A percentile compares a stretch with the other conserved stretches of the same genome.
phyloP scores from a whole-genome alignment of 139 green algal species.

The Coelastrella sp. region DNA sequence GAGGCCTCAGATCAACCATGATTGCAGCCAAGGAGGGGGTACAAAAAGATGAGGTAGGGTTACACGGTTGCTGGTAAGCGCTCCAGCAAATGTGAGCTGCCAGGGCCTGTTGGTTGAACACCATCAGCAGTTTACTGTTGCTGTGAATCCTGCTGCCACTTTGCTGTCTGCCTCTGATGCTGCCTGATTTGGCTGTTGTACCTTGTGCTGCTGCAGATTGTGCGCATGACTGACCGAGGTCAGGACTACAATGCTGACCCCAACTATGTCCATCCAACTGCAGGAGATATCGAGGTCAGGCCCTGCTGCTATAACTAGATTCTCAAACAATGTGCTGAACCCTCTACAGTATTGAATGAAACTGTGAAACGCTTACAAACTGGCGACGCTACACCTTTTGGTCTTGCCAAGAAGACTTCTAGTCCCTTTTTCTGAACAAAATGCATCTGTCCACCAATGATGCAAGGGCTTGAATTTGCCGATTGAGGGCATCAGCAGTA shows the following conservation, averaged over 20 bases:
- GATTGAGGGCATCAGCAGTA: too few relatives aligned
- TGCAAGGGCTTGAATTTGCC: not conserved
- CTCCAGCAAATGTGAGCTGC: not conserved
- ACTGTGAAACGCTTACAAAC: not conserved
- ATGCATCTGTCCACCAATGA: not conserved
- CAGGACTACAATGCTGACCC: not conserved
- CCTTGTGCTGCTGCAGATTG: not conserved
- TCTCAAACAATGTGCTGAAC: not conserved
- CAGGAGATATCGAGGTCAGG: slow-evolving; percentile 46
- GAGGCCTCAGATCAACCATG: slow-evolving; percentile 58
- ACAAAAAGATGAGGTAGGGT: not conserved
- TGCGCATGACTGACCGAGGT: not conserved
- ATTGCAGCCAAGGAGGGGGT: slow-evolving; percentile 46
- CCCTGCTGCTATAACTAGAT: not conserved
- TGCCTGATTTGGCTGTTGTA: not conserved
- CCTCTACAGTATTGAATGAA: not conserved
- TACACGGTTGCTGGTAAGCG: not conserved
- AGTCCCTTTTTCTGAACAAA: not conserved
- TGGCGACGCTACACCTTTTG: not conserved
- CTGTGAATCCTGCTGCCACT: not conserved
- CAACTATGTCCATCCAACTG: slow-evolving; percentile 12
- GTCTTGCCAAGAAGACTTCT: not conserved
- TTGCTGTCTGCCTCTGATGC: not conserved
- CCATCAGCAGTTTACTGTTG: not conserved
- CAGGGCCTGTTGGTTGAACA: not conserved